Evolutionary conservation across 2,329 filamentous ascomycete genomes (phyloP).

Genomic region (Aspergillus caelatus): DNA sequence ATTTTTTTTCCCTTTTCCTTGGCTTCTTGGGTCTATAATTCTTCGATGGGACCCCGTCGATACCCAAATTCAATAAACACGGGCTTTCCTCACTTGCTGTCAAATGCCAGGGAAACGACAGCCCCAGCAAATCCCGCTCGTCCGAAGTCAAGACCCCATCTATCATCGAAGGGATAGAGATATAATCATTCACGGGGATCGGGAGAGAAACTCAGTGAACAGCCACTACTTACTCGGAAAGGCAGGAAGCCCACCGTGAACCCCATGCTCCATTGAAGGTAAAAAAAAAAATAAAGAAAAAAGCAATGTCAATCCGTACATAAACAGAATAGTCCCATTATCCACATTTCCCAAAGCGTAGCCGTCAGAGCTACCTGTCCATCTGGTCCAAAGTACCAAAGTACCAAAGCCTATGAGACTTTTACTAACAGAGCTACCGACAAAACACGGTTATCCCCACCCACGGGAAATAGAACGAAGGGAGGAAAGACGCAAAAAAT

Average conservation of each 20-base stretch:
- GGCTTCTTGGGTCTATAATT: background rate
- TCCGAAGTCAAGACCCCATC: background rate
- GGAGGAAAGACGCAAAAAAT: background rate
- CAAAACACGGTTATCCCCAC: background rate
- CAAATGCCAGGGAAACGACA: background rate
- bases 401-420: no score
- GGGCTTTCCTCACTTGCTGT: background rate
- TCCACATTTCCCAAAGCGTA: constrained; percentile 1
- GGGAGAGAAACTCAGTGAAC: background rate
- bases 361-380: background rate
- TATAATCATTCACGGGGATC: background rate
- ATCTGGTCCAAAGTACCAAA: background rate
- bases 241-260: background rate
- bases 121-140: background rate
- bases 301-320: background rate
- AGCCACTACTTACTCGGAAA: background rate
- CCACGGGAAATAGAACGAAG: background rate
- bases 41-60: background rate
- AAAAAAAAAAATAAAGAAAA: background rate
- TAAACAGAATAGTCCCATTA: background rate
- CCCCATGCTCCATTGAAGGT: background rate
- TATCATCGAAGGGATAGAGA: background rate
- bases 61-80: background rate
- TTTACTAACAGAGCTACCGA: no score
- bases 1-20: background rate